phyloP scores from a whole-genome alignment of 73 alveolate genomes.

The Paramecium octaurelia region DNA sequence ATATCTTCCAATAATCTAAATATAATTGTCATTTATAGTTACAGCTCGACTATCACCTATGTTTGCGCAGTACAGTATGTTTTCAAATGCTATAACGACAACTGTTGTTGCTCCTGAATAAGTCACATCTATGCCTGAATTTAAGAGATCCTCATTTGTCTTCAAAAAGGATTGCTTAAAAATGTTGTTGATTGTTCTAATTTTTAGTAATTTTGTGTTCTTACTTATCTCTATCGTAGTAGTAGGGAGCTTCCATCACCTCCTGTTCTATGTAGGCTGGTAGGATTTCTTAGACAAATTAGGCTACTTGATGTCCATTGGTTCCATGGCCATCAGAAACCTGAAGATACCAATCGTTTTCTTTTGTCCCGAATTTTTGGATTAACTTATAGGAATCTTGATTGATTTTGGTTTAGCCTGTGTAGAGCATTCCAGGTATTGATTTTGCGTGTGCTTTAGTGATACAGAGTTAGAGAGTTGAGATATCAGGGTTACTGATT shows the following conservation, averaged over 20 bases:
- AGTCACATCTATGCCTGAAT: slow-evolving; percentile 61
- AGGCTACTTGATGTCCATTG: slow-evolving; percentile 49
- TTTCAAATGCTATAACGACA: slow-evolving; percentile 56
- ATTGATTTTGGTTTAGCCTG: slow-evolving; percentile 42
- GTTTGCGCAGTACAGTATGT: slow-evolving; percentile 57
- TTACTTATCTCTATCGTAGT: slow-evolving; percentile 36
- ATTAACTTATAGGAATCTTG: slow-evolving; percentile 39
- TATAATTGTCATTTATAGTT: not conserved
- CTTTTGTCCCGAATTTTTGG: slow-evolving; percentile 32
- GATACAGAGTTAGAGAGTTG: not conserved
- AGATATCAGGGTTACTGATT: slow-evolving; percentile 35
- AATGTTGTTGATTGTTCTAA: slow-evolving; percentile 2
- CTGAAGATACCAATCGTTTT: slow-evolving; percentile 27
- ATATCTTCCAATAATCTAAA: slow-evolving; percentile 54
- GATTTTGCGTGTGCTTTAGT: slow-evolving; percentile 36
- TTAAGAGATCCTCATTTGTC: slow-evolving; percentile 50
- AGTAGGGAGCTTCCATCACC: slow-evolving; percentile 48
- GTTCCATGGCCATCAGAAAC: slow-evolving; percentile 64
- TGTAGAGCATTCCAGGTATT: slow-evolving; percentile 45
- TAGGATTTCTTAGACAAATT: slow-evolving; percentile 28
- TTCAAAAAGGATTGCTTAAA: slow-evolving; percentile 1
- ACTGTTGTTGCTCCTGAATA: slow-evolving; percentile 68
- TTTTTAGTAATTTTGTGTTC: not conserved
- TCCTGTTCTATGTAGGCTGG: slow-evolving; percentile 37
- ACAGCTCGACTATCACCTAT: slow-evolving; percentile 71